Percentiles rank a stretch among this genome's conserved stretches.
Evolutionary conservation across 306 rosid genomes (phyloP).

Genomic region (Quercus aquifolioides): DNA sequence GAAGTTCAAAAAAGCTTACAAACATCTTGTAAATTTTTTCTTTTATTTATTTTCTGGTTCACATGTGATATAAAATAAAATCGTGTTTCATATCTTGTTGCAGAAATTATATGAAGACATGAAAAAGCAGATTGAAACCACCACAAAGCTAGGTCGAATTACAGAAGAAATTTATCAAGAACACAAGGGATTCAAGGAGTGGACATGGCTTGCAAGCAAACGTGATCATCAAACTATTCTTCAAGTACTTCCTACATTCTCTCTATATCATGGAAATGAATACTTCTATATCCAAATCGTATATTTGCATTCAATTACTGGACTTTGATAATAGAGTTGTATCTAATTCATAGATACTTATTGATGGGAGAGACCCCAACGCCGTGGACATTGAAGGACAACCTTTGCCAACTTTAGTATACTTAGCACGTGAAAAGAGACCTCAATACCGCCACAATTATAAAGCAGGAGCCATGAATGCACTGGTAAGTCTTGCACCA

Average conservation of each 20-base stretch:
- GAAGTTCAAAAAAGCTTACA: too few species aligned
- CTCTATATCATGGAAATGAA: neutral
- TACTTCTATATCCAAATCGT: neutral
- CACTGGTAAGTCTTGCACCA: neutral
- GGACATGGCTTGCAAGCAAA: neutral
- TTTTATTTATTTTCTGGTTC: neutral
- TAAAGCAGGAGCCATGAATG: conserved; percentile 2
- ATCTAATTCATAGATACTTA: neutral
- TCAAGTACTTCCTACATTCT: neutral
- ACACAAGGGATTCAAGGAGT: neutral
- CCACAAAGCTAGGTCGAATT: neutral
- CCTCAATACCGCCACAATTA: neutral
- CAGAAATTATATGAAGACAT: neutral
- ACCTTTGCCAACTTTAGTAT: neutral
- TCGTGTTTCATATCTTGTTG: neutral
- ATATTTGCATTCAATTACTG: neutral
- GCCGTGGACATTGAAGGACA: neutral
- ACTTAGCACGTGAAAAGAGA: too few species aligned
- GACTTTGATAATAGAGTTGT: neutral
- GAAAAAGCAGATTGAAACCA: neutral
- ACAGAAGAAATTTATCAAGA: neutral
- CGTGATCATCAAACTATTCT: neutral
- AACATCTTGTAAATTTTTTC: neutral
- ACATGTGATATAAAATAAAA: neutral
- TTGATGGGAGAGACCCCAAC: neutral